Conservation (phyloP, 306 rosid genomes). For the Lablab purpureus region DNA sequence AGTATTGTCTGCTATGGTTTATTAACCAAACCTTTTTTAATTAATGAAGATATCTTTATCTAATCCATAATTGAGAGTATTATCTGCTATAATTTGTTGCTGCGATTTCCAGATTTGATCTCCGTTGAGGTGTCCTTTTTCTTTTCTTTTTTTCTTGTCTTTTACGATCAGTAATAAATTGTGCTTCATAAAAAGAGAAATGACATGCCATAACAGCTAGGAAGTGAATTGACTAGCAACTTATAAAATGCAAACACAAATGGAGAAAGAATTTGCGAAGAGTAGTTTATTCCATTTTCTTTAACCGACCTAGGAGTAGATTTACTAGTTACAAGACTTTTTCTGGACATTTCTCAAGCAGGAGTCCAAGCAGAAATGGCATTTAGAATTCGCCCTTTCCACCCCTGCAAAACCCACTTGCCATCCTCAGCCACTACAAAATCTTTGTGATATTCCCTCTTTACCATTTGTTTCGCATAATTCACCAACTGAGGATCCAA, state of each 20-base stretch:
- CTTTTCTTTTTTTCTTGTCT: neutral
- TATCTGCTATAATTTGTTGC: neutral
- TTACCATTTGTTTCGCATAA: constrained; percentile 55
- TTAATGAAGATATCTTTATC: constrained; percentile 6
- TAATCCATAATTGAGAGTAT: neutral
- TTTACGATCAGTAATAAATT: neutral
- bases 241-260: constrained; percentile 3
- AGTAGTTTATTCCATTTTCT: neutral
- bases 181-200: neutral
- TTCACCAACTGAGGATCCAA: constrained; percentile 58
- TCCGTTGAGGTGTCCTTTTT: neutral
- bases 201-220: constrained; percentile 1
- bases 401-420: constrained; percentile 81
- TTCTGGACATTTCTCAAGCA: constrained; percentile 43
- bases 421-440: constrained; percentile 72
- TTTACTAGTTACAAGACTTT: constrained; percentile 6
- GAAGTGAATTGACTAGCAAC: constrained; percentile 33
- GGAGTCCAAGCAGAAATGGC: constrained; percentile 84
- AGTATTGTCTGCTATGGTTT: too few relatives aligned
- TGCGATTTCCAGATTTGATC: constrained; percentile 1
- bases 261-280: neutral
- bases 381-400: constrained; percentile 75
- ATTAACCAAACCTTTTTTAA: too few relatives aligned
- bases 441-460: constrained; percentile 70
- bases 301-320: constrained; percentile 15